Percentiles rank a stretch among this genome's conserved stretches.
Conservation (phyloP, 2,329 filamentous ascomycete species). For the Fusarium sp. region DNA sequence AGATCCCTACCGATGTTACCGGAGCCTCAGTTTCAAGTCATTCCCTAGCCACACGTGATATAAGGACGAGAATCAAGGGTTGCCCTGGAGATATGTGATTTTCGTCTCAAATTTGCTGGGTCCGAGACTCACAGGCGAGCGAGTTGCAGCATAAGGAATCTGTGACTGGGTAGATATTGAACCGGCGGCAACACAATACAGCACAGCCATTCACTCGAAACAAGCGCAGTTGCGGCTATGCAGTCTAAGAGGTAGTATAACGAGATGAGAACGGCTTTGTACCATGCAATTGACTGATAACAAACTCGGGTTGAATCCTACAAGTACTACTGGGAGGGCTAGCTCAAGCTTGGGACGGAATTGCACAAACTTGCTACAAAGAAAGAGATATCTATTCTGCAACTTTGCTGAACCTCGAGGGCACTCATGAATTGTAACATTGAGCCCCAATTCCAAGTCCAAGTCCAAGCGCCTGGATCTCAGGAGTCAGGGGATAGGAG, state of each 20-base stretch:
- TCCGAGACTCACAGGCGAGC: slow-evolving; percentile 1
- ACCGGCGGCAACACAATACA: slow-evolving; percentile 11
- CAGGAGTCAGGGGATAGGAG: slow-evolving; percentile 23
- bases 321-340: not conserved
- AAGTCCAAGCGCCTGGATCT: not conserved
- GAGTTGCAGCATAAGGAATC: not conserved
- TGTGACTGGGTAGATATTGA: slow-evolving; percentile 6
- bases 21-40: slow-evolving; percentile 10
- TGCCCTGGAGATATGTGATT: not conserved
- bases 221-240: slow-evolving; percentile 35
- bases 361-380: not conserved
- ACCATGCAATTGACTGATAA: not conserved
- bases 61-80: not conserved
- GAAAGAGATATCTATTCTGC: not conserved
- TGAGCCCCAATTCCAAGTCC: not conserved
- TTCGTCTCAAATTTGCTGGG: slow-evolving; percentile 13
- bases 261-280: not conserved
- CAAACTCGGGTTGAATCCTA: not conserved
- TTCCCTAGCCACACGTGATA: slow-evolving; percentile 18
- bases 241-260: not conserved
- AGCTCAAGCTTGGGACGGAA: not conserved
- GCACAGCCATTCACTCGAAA: slow-evolving; percentile 25
- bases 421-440: not conserved
- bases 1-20: slow-evolving; percentile 13
- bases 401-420: not conserved